phyloP scores from a whole-genome alignment of 257 asterid species.

The Fraxinus americana region DNA sequence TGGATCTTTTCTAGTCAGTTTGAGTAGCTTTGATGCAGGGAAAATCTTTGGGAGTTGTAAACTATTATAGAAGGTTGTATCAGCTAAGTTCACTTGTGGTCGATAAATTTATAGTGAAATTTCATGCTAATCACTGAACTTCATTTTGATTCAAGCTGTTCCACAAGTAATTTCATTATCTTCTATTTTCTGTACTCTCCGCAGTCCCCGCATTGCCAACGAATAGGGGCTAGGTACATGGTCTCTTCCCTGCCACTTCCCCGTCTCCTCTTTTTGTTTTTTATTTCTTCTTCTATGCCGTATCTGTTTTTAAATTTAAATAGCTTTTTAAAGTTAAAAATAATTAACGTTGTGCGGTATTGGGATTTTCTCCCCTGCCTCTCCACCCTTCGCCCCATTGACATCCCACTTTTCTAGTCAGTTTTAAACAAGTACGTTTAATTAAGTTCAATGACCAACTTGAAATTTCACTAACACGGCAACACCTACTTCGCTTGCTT shows the following conservation, averaged over 20 bases:
- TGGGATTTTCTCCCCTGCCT: background rate
- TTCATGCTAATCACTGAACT: background rate
- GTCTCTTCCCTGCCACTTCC: too few relatives aligned
- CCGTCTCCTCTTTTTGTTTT: background rate
- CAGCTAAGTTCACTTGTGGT: background rate
- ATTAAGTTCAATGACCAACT: background rate
- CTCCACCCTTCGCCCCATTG: background rate
- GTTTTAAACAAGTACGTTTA: background rate
- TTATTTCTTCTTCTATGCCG: background rate
- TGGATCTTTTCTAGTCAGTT: slow-evolving; percentile 1
- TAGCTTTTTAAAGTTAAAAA: too few relatives aligned
- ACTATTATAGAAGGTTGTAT: background rate
- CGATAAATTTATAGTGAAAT: background rate
- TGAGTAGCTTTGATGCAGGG: background rate
- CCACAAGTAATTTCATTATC: background rate
- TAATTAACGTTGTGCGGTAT: background rate
- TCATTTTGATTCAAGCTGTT: background rate
- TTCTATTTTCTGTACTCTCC: too few relatives aligned
- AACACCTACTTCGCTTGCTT: background rate
- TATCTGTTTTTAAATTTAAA: background rate
- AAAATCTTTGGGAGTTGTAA: background rate
- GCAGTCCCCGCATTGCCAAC: background rate
- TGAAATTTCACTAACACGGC: background rate
- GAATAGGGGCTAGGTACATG: too few relatives aligned
- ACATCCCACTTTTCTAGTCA: background rate